Evolutionary conservation across 768 basidiomycete species (phyloP).

Genomic region (Mycena kentingensis): DNA sequence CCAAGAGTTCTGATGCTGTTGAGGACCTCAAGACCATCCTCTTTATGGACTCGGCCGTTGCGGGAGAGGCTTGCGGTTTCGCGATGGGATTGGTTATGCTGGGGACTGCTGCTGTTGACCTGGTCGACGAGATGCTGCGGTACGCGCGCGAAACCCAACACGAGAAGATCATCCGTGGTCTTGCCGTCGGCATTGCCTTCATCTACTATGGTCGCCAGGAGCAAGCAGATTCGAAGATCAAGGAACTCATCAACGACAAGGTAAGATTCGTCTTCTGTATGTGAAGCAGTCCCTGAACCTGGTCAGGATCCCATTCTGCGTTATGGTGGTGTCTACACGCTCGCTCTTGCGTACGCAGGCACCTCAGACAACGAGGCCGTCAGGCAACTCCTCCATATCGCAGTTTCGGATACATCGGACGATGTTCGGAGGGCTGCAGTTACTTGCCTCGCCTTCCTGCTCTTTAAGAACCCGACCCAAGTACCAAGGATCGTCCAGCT

Average conservation of each 20-base stretch:
- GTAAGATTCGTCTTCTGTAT: constrained; percentile 40
- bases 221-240: constrained; percentile 84
- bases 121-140: constrained; percentile 90
- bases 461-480: constrained; percentile 96
- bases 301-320: constrained; percentile 91
- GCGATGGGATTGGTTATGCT: constrained; percentile 99
- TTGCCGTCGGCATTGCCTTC: constrained; percentile 91
- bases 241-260: constrained; percentile 80
- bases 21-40: constrained; percentile 88
- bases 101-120: constrained; percentile 80
- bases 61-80: constrained; percentile 94
- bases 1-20: constrained; percentile 84
- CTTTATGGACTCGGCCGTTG: constrained; percentile 93
- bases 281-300: not conserved
- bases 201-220: constrained; percentile 93
- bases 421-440: constrained; percentile 97
- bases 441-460: constrained; percentile 90
- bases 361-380: constrained; percentile 94
- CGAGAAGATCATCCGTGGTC: constrained; percentile 97
- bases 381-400: constrained; percentile 88
- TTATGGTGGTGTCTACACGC: constrained; percentile 96
- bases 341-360: constrained; percentile 95
- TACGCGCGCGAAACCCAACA: constrained; percentile 98
- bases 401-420: constrained; percentile 97
- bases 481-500: constrained; percentile 97